Base-by-base conservation (phyloP, 2,329 filamentous ascomycete genomes). In the Juglanconis oblonga region DNA sequence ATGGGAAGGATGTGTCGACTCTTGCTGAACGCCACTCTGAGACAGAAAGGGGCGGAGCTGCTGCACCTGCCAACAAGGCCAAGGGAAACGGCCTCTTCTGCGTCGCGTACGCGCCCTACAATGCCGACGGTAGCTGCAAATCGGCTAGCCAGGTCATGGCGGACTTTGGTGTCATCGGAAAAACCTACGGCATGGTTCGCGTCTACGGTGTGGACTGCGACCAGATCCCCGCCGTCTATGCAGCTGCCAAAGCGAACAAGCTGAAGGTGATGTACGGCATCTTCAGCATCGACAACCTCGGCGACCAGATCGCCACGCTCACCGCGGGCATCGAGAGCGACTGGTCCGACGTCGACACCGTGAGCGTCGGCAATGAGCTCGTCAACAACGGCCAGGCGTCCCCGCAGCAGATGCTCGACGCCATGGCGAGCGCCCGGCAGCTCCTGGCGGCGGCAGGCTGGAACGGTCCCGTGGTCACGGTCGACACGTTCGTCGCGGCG, bases 171-270 rank as follows among this genome's bases (percentile, higher is more conserved):
- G 74, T 74, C 55, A 77, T 85, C 33, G 77, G 76, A 13, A 71
- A 74, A 29, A 72, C 74, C 13, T 92, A 89, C 73, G 79, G 79
- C 17, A 73, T 87, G 40, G 77, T 96, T 57, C 89, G 92, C 54
- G 83, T 90, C 69, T 96, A 96, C 70, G 92, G 91, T 55, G 85
- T 86, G 59, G 90, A 92, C 72, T 96, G 92, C 73, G 77, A 91
- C 68, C 89, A 93, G 71, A 82, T 91, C 44, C 72, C 79, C 2
- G 84, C 80, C 13, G 83, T 89, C 17, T 76, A 89, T 36, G 73
- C 79, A 10, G 87, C 87, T 8, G 88, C 87, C 42, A 84, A 84
- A 67, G 73, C 79, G n/a, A 81, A 85, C 67, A 81, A 81, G 52
- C 82, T 91, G 71, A 87, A 87, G 72, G 76, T 96, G 36, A 90